phyloP scores from a whole-genome alignment of 345 rosid genomes.

The Capsella bursapastoris region DNA sequence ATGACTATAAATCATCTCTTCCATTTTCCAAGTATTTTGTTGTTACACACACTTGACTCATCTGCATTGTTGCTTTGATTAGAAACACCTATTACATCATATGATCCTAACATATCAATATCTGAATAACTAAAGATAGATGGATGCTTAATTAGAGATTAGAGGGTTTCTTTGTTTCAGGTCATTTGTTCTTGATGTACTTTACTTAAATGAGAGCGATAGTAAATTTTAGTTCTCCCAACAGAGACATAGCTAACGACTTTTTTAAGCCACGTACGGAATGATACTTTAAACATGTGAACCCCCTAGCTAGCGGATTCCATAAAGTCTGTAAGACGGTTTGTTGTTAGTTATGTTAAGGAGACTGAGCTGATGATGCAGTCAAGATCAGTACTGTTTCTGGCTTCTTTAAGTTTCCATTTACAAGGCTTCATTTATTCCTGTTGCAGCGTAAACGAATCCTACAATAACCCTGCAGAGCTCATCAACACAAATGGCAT shows the following conservation, averaged over 20 bases:
- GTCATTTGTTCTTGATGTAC: neutral
- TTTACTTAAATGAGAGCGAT: too few species aligned
- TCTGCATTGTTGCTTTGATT: constrained; percentile 2
- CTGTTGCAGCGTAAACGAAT: constrained; percentile 82
- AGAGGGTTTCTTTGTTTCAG: neutral
- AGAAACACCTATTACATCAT: too few species aligned
- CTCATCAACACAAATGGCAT: neutral
- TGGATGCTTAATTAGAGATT: neutral
- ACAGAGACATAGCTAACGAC: neutral
- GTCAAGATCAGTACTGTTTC: constrained; percentile 39
- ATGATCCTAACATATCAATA: neutral
- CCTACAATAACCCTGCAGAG: constrained; percentile 58
- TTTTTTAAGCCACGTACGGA: neutral
- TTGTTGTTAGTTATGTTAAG: constrained; percentile 9
- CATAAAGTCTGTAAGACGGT: neutral
- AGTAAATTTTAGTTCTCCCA: neutral
- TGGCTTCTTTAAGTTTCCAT: constrained; percentile 23
- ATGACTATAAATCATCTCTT: neutral
- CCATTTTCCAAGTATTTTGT: neutral
- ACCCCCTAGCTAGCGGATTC: too few species aligned
- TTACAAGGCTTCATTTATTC: constrained; percentile 67
- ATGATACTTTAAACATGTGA: too few species aligned
- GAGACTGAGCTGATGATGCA: constrained; percentile 41
- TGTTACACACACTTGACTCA: neutral
- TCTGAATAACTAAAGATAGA: neutral